Percentiles rank a stretch among this genome's conserved stretches.
Conservation (phyloP, 192 early-diverging fungal genomes). For the Lunasporangiospora selenospora region DNA sequence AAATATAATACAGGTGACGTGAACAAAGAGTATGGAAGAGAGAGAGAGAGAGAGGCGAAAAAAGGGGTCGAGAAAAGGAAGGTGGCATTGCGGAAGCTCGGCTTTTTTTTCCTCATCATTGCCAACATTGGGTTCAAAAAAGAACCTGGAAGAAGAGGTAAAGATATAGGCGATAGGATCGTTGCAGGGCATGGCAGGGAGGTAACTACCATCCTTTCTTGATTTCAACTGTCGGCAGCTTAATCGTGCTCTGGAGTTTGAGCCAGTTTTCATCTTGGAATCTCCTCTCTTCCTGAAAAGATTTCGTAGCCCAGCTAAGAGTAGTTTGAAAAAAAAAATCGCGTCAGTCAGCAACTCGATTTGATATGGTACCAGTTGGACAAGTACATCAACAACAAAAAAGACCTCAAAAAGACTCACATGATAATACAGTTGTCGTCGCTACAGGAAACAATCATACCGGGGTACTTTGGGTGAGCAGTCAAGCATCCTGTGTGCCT, state of each 20-base stretch:
- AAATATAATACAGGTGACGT: background rate
- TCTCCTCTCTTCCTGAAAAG: constrained; percentile 3
- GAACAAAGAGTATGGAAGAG: background rate
- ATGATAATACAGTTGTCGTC: constrained; percentile 27
- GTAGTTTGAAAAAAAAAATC: background rate
- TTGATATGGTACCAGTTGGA: background rate
- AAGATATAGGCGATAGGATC: too few relatives aligned
- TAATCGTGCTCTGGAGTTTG: background rate
- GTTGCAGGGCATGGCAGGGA: too few relatives aligned
- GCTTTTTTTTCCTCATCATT: too few relatives aligned
- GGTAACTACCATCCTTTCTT: constrained; percentile 38
- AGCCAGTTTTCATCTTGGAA: constrained; percentile 30
- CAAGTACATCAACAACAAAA: background rate
- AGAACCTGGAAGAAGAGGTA: too few relatives aligned
- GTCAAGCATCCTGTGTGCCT: constrained; percentile 12
- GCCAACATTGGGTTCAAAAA: too few relatives aligned
- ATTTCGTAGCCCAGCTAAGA: constrained; percentile 22
- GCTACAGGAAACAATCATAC: constrained; percentile 24
- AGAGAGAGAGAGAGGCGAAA: background rate
- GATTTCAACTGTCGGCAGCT: constrained; percentile 9
- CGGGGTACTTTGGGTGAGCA: constrained; percentile 4
- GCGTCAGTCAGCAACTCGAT: background rate
- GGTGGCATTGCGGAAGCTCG: too few relatives aligned
- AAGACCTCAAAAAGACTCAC: constrained; percentile 2
- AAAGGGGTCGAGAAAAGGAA: background rate